Evolutionary conservation across 306 rosid genomes (phyloP), one percentile per base, ranked within the genome.

Genomic region (Comarum palustre): DNA sequence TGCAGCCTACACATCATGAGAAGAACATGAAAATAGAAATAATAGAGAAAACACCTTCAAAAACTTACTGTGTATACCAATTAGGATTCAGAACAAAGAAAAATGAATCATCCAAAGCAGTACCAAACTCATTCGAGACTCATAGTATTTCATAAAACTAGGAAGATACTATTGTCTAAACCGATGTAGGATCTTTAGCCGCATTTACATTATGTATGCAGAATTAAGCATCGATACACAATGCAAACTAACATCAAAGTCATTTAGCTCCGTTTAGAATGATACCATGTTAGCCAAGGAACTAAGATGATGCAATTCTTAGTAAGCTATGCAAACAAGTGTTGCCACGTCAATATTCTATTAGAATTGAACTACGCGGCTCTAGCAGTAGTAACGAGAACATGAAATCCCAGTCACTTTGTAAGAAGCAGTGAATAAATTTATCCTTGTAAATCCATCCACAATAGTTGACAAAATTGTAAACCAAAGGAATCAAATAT

Each of bases 1-100:
- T 48, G 90, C 84, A 78, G 82, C 92, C 98, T 93, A 73, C n/a
- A 36, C n/a, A 66, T 19, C 36, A 19, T 4, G 41, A 67, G 27
- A 68, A 71, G 57, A 73, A 65, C n/a, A 54, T 31, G 36, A 45
- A 10, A 57, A 25, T 29, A 73, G 15, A 29, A 47, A 62, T 38
- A 73, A 76, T 67, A 29, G 16, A 61, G 45, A 72, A 61, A 29
- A 47, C 52, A 59, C 27, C 3, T 55, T 6, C 14, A 52, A 52
- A 38, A 14, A 34, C 24, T 52, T 52, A 8, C 7, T n/a, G 43
- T 5, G 36, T 32, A 34, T 42, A 22, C 13, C 46, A 32, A 67
- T 43, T 15, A 43, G 12, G 38, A 42, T 41, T 38, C 9, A n/a
- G 46, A 32, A 15, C 45, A n/a, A 20, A 39, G 63, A 19, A 24